Evolutionary conservation across 495 filamentous ascomycete genomes (phyloP).

Genomic region (Penicillium maclennaniae): DNA sequence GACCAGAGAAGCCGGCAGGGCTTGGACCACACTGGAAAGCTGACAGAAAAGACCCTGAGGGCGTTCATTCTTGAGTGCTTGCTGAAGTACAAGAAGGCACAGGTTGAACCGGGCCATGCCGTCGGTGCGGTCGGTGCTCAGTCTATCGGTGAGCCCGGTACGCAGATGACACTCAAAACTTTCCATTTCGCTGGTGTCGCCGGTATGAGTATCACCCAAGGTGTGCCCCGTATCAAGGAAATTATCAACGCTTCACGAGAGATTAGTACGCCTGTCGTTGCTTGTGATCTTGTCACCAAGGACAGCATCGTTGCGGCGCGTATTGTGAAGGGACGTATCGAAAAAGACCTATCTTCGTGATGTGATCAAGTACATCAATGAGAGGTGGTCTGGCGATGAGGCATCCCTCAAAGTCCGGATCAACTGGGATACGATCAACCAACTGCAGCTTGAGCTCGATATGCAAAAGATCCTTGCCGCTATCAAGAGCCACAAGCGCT

Average conservation of each 20-base stretch:
- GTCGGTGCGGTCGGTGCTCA: constrained; percentile 98
- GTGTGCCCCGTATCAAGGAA: constrained; percentile 99
- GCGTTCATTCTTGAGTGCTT: constrained; percentile 80
- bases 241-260: constrained; percentile 95
- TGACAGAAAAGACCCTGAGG: constrained; percentile 67
- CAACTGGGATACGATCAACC: constrained; percentile 69
- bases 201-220: constrained; percentile 97
- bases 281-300: constrained; percentile 72
- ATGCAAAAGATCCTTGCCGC: constrained; percentile 65
- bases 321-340: constrained; percentile 85
- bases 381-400: constrained; percentile 72
- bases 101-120: constrained; percentile 89
- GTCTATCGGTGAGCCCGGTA: constrained; percentile 96
- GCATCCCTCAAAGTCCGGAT: constrained; percentile 71
- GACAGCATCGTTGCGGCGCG: constrained; percentile 68
- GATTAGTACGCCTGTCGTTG: constrained; percentile 92
- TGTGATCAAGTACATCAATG: constrained; percentile 72
- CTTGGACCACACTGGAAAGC: constrained; percentile 71
- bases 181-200: constrained; percentile 99
- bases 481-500: constrained; percentile 72
- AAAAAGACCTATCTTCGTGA: constrained; percentile 55
- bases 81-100: constrained; percentile 82
- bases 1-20: constrained; percentile 39
- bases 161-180: constrained; percentile 98
- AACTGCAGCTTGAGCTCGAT: constrained; percentile 72